These are phyloP conservation scores for Hyaloscypha hepaticicola DNA, from an alignment of 495 filamentous ascomycete species.

Conservation along the genomic window DNA sequence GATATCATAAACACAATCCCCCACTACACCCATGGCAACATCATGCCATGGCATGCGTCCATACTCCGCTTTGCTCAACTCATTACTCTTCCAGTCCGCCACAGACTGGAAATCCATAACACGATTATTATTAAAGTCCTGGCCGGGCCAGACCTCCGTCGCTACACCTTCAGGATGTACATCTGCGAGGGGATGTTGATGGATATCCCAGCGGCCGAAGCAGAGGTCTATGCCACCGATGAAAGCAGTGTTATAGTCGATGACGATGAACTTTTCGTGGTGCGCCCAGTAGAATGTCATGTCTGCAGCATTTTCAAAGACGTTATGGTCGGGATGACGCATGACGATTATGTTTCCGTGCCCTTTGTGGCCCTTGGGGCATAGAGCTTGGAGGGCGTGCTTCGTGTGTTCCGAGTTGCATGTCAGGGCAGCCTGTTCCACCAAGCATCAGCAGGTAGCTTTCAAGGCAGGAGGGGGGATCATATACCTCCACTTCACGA, in stretches of 20 bases:
- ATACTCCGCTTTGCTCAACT: slow-evolving; percentile 87
- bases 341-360: slow-evolving; percentile 85
- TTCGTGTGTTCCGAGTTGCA: slow-evolving; percentile 95
- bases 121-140: slow-evolving; percentile 94
- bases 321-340: slow-evolving; percentile 93
- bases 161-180: slow-evolving; percentile 80
- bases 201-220: slow-evolving; percentile 88
- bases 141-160: slow-evolving; percentile 88
- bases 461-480: background rate
- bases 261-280: slow-evolving; percentile 94
- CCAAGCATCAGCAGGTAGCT: background rate
- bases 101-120: slow-evolving; percentile 96
- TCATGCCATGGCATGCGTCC: slow-evolving; percentile 99
- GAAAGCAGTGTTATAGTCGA: slow-evolving; percentile 87
- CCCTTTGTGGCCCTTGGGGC: slow-evolving; percentile 74
- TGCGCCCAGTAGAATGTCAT: slow-evolving; percentile 99
- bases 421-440: slow-evolving; percentile 66
- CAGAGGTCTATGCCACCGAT: slow-evolving; percentile 95
- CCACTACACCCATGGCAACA: slow-evolving; percentile 84
- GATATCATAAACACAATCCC: slow-evolving; percentile 89
- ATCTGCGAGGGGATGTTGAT: slow-evolving; percentile 83
- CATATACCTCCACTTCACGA: slow-evolving; percentile 63
- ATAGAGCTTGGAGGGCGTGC: slow-evolving; percentile 76
- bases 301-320: slow-evolving; percentile 89
- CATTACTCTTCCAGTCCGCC: slow-evolving; percentile 87